Evolutionary conservation across 345 rosid species (phyloP).

Genomic region (Balakata baccata): DNA sequence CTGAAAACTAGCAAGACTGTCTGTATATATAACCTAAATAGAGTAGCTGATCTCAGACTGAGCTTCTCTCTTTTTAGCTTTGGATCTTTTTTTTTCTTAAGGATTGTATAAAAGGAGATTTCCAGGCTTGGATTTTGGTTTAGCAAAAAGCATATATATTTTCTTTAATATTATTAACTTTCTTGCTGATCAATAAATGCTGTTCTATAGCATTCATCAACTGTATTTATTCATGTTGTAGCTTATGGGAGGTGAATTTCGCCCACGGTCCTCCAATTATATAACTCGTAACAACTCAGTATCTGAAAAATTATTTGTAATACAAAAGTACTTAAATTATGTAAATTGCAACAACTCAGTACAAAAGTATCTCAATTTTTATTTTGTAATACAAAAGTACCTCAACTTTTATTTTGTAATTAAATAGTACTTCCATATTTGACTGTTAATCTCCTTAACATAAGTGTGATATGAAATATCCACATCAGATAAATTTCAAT

Average conservation of each 20-base stretch:
- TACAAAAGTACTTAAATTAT: too few species aligned
- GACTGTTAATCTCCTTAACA: too few species aligned
- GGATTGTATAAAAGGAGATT: background rate
- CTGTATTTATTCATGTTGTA: background rate
- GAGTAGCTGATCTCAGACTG: conserved; percentile 24
- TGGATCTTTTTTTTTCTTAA: background rate
- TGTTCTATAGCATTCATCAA: background rate
- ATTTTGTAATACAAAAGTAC: too few species aligned
- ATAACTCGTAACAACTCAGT: too few species aligned
- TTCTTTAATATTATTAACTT: background rate
- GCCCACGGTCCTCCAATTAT: too few species aligned
- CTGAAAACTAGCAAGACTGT: conserved; percentile 17
- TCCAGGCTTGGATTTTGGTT: background rate
- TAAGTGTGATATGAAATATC: too few species aligned
- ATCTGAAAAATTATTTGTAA: too few species aligned
- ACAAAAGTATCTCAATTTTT: too few species aligned
- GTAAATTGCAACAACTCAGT: too few species aligned
- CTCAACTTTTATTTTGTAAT: too few species aligned
- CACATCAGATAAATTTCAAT: too few species aligned
- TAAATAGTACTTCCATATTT: too few species aligned
- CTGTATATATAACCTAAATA: conserved; percentile 31
- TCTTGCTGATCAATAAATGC: background rate
- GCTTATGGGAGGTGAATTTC: background rate
- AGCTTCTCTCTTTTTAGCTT: background rate
- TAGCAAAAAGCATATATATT: background rate